These are phyloP conservation scores for Suhomyces yuchorum DNA, from an alignment of 1,139 yeast genomes.

Conservation along the genomic window DNA sequence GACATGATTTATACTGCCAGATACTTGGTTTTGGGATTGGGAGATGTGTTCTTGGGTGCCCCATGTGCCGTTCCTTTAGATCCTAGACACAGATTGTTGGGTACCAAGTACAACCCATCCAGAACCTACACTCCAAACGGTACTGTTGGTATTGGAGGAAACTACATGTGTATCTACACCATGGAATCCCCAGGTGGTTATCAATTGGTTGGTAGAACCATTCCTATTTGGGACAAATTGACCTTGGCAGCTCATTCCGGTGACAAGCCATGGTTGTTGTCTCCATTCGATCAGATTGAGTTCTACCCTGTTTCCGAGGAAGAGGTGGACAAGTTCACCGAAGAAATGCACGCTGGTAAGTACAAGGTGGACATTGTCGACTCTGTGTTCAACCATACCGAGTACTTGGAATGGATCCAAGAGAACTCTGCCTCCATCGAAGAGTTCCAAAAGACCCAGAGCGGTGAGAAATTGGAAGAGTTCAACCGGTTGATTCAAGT, in stretches of 20 bases:
- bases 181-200: slow-evolving; percentile 99
- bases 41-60: slow-evolving; percentile 96
- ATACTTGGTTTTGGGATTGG: slow-evolving; percentile 89
- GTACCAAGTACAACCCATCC: slow-evolving; percentile 94
- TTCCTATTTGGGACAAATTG: slow-evolving; percentile 97
- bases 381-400: slow-evolving; percentile 77
- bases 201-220: slow-evolving; percentile 93
- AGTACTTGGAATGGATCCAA: slow-evolving; percentile 77
- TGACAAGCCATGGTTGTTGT: slow-evolving; percentile 82
- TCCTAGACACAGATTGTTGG: slow-evolving; percentile 90
- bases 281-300: slow-evolving; percentile 92
- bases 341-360: slow-evolving; percentile 78
- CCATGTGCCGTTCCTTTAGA: slow-evolving; percentile 98
- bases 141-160: slow-evolving; percentile 96
- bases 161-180: slow-evolving; percentile 97
- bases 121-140: slow-evolving; percentile 96
- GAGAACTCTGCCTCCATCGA: slow-evolving; percentile 72
- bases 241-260: slow-evolving; percentile 67
- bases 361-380: slow-evolving; percentile 76
- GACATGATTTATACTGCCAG: slow-evolving; percentile 87
- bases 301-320: slow-evolving; percentile 88
- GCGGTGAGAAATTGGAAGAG: slow-evolving; percentile 80
- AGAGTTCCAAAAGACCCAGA: slow-evolving; percentile 65
- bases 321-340: slow-evolving; percentile 71
- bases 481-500: slow-evolving; percentile 80